phyloP scores from a whole-genome alignment of 495 filamentous ascomycete species.

The Trichoderma gamsii region DNA sequence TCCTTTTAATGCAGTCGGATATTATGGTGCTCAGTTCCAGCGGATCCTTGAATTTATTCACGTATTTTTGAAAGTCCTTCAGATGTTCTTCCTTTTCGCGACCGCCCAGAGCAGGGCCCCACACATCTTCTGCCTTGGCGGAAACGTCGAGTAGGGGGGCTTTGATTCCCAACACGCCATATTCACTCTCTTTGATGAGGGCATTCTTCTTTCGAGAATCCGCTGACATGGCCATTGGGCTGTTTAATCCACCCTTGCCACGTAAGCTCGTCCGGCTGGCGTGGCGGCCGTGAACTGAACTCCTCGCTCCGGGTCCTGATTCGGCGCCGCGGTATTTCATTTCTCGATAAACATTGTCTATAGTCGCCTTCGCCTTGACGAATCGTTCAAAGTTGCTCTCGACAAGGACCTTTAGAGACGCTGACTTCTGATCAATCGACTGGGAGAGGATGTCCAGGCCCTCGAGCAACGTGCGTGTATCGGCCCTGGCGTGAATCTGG shows the following conservation, averaged over 20 bases:
- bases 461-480: constrained; percentile 67
- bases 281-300: constrained; percentile 51
- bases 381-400: constrained; percentile 98
- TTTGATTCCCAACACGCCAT: constrained; percentile 86
- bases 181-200: constrained; percentile 86
- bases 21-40: constrained; percentile 75
- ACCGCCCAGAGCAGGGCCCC: constrained; percentile 88
- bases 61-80: constrained; percentile 61
- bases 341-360: constrained; percentile 95
- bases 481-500: constrained; percentile 78
- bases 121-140: constrained; percentile 91
- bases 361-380: constrained; percentile 90
- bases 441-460: constrained; percentile 76
- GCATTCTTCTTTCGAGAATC: constrained; percentile 76
- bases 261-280: constrained; percentile 61
- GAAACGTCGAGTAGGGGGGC: constrained; percentile 79
- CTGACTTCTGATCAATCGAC: constrained; percentile 96
- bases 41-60: constrained; percentile 73
- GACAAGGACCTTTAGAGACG: constrained; percentile 87
- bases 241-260: constrained; percentile 36
- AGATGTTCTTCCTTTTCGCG: constrained; percentile 85
- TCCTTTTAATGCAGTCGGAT: constrained; percentile 76
- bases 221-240: constrained; percentile 29
- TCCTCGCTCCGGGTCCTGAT: constrained; percentile 40
- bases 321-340: constrained; percentile 84